Base-by-base conservation (phyloP, 768 basidiomycete genomes). In the Lentinula guzmanii region DNA sequence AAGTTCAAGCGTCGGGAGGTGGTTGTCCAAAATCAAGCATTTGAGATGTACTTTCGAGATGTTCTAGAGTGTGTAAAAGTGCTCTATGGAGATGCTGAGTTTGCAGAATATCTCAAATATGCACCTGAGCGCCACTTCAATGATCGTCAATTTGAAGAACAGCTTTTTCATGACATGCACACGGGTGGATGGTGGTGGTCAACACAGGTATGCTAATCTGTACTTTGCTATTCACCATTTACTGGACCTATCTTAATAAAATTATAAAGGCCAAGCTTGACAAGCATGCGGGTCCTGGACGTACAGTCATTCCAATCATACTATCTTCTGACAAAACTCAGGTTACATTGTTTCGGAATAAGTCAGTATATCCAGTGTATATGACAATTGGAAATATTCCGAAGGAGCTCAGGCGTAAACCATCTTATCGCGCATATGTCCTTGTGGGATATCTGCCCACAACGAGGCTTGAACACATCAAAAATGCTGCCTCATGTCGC, bases 121-220 rank as follows among this genome's bases (percentile, higher is more conserved):
- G 61, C 59, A 1, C 79, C 78, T 0, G 78, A 79, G 60, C 61
- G 65, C 1, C 78, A 79, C 51, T 81, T 72, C 58, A 41, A 62
- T 0, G 75, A 77, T 61, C 61, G 50, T 0, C 66, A 70, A 3
- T 24, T 67, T 6, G 70, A 45, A 1, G 42, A 61, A 0, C 60
- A 71, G 0, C n/a, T 79, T 0, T 81, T 72, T 58, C 69, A 74
- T 64, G 79, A 82, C 48, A 76, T 82, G 73, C 70, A 80, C 43
- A 82, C 79, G 0, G 79, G 76, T 0, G 71, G 74, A 52, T 84
- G 82, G 82, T 82, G 81, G 82, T 82, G 81, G 80, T 50, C 53
- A 7, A 76, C 71, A 1, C 82, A 82, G 71, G 81, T 81, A 62
- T 31, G 73, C 65, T 53, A 21, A 21, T 21, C 21, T 21, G 21